Base-by-base conservation (phyloP, 441 rosid genomes). In the Eruca vesicaria region DNA sequence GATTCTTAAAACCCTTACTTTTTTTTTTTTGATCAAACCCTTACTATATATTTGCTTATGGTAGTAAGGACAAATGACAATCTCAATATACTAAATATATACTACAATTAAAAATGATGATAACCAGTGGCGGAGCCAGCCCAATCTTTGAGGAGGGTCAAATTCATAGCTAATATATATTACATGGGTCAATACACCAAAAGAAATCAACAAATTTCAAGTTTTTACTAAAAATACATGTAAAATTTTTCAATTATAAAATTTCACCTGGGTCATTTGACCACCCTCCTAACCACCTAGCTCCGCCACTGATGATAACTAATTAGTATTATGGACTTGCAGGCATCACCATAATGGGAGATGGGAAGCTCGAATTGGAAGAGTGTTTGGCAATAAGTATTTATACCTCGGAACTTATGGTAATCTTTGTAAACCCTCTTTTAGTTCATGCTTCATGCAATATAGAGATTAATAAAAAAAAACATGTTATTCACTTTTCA, bases 311-410 rank as follows among this genome's bases (percentile, higher is more conserved):
- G n/a, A n/a, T n/a, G n/a, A n/a, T n/a, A n/a, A n/a, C n/a, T n/a
- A n/a, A 68, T 31, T 19, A 14, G 12, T 6, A 20, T 53, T 38
- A 45, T 62, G 68, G 16, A 26, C 62, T 12, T 48, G 59, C 86
- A 93, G 95, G 80, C 98, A 93, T 78, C 98, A 93, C 66, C 98
- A 93, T 48, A 91, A 91, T 78, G 98, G 98, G 45, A 85, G 98
- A 78, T 93, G 97, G 97, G 98, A 93, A 76, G 98, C 96, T 68
- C 77, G 95, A 59, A 93, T 93, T 72, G 94, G 98, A 3, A 82
- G 98, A 68, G 98, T 93, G 11, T 91, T 89, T 38, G 98, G 97
- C 61, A 93, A 93, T 81, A 93, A 90, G 63, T 93, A 93, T 67
- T 88, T 93, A 2, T 91, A 93, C 68, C 97, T 91, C 12, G 94